These are phyloP conservation scores for Xylariaceae sp. DNA, from an alignment of 2,329 filamentous ascomycete species.

Conservation along the genomic window DNA sequence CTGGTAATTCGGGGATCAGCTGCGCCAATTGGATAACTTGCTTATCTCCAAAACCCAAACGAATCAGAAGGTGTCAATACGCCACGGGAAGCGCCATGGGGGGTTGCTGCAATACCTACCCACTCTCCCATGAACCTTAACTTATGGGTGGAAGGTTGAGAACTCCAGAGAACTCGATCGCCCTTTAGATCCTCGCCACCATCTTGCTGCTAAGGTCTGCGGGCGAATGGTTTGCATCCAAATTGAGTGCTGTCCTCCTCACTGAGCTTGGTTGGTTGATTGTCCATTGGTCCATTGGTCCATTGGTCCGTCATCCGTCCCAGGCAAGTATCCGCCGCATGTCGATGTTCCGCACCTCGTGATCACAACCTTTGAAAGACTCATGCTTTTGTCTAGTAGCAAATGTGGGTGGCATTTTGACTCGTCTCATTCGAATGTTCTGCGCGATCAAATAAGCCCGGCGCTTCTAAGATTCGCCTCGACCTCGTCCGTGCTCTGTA, in stretches of 20 bases:
- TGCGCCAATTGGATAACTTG: conserved; percentile 12
- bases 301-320: background rate
- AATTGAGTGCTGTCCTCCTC: conserved; percentile 4
- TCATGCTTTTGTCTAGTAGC: background rate
- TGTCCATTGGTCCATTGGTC: background rate
- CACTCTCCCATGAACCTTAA: conserved; percentile 1
- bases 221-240: conserved; percentile 7
- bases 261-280: conserved; percentile 6
- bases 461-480: conserved; percentile 34
- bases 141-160: conserved; percentile 5
- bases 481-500: conserved; percentile 33
- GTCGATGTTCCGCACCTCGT: background rate
- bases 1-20: conserved; percentile 1
- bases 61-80: conserved; percentile 36
- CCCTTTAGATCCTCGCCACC: background rate
- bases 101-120: conserved; percentile 4
- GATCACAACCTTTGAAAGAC: background rate
- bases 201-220: background rate
- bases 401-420: background rate
- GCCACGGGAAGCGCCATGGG: conserved; percentile 32
- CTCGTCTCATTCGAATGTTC: background rate
- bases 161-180: background rate
- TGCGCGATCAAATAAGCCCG: conserved; percentile 36
- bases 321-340: background rate
- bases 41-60: conserved; percentile 18